A percentile compares a stretch with the other conserved stretches of the same genome.
phyloP scores from a whole-genome alignment of 495 filamentous ascomycete genomes.

The Paragyromitra xinjiangensis region DNA sequence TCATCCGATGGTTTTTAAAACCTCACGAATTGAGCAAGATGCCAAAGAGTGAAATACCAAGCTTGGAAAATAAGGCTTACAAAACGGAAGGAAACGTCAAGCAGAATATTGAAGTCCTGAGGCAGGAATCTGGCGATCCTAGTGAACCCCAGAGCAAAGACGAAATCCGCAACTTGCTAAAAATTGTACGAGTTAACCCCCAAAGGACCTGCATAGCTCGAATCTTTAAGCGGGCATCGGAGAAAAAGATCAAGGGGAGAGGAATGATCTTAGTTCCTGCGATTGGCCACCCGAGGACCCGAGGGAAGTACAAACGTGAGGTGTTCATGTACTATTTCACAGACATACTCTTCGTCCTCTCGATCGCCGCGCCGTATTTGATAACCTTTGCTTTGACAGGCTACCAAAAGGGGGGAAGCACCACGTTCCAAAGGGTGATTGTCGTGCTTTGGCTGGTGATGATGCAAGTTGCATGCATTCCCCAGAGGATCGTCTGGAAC shows the following conservation, averaged over 20 bases:
- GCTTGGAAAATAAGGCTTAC: not conserved
- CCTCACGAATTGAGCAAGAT: not conserved
- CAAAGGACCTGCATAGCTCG: constrained; percentile 6
- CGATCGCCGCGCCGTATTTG: not conserved
- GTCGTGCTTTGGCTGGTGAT: not conserved
- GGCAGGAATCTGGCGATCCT: not conserved
- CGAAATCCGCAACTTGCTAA: not conserved
- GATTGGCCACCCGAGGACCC: not conserved
- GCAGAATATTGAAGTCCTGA: not conserved
- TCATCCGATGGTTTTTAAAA: too few species aligned
- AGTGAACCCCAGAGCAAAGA: not conserved
- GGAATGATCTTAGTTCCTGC: constrained; percentile 10
- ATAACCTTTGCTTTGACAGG: not conserved
- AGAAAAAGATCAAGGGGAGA: not conserved
- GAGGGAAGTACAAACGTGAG: not conserved
- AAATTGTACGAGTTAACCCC: not conserved
- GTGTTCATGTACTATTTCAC: constrained; percentile 3
- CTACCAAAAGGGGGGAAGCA: not conserved
- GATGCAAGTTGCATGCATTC: constrained; percentile 4
- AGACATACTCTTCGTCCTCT: constrained; percentile 7
- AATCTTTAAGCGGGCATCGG: not conserved
- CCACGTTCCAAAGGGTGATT: not conserved
- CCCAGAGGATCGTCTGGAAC: constrained; percentile 12
- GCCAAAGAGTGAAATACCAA: not conserved
- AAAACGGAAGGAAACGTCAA: not conserved